Base-by-base conservation (phyloP, 768 basidiomycete species). In the Tricholoma hemisulphureum region DNA sequence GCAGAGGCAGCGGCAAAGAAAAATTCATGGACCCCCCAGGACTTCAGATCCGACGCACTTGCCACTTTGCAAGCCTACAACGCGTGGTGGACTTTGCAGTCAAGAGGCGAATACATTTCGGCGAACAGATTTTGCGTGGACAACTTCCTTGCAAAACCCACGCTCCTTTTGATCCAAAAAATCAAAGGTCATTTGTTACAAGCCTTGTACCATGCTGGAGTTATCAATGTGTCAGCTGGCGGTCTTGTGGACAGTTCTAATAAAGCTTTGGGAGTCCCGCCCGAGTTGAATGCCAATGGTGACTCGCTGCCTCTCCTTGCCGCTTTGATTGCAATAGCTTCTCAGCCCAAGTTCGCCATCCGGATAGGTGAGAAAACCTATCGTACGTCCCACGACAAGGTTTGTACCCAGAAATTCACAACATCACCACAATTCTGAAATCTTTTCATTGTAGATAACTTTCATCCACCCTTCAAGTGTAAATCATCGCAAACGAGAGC, bases 271-370 rank as follows among this genome's bases (percentile, higher is more conserved):
- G 67, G 65, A 11, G 82, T 92, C 16, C 91, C 92, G 6, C 71
- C 79, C 3, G 83, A 85, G 57, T 74, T 95, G 59, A 91, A 93
- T 63, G 71, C 71, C 39, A 91, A 95, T 63, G 80, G 80, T n/a
- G 77, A 87, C 51, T 91, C 87, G 21, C 68, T 86, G 14, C 90
- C 95, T 10, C 72, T 97, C 23, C 74, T 96, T 26, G 86, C 90
- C 11, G 93, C 88, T 7, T 77, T 98, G 53, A 90, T 97, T 66
- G 84, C 93, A 9, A 83, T 91, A 52, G 93, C 92, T 0, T 84
- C 84, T 2, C 93, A 95, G 65, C 95, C 95, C 21, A 95, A 95
- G 70, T 96, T 95, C 70, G 94, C 90, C 3, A 81, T 96, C 53
- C 78, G 89, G 52, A 85, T 83, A 6, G 81, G 85, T 1, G 87